Evolutionary conservation across 345 rosid species (phyloP).

Genomic region (Ceriops decandra): DNA sequence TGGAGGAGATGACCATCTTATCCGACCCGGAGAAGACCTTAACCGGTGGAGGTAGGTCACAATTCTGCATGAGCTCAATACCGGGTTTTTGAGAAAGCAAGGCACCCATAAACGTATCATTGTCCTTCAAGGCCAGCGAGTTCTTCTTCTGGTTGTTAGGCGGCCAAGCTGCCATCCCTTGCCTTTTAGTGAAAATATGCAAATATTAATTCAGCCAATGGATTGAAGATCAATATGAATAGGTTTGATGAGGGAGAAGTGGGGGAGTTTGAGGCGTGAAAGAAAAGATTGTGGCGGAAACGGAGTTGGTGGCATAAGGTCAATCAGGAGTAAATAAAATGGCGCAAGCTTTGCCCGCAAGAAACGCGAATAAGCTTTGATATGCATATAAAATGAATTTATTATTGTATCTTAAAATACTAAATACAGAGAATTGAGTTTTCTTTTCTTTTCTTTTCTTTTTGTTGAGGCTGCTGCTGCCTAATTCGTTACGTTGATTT

Average conservation of each 20-base stretch:
- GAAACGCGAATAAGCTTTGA: slow-evolving; percentile 1
- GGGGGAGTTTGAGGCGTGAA: slow-evolving; percentile 8
- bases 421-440: too few species aligned
- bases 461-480: too few species aligned
- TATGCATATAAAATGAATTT: too few species aligned
- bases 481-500: too few species aligned
- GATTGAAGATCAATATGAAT: not conserved
- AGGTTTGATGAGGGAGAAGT: not conserved
- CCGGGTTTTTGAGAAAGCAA: slow-evolving; percentile 18
- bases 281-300: not conserved
- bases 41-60: slow-evolving; percentile 58
- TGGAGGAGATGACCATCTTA: slow-evolving; percentile 19
- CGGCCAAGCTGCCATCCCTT: slow-evolving; percentile 22
- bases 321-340: not conserved
- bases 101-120: slow-evolving; percentile 25
- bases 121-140: slow-evolving; percentile 10
- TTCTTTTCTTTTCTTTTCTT: too few species aligned
- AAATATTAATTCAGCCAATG: too few species aligned
- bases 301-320: slow-evolving; percentile 15
- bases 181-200: not conserved
- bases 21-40: slow-evolving; percentile 41
- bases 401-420: too few species aligned
- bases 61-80: slow-evolving; percentile 33
- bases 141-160: slow-evolving; percentile 12
- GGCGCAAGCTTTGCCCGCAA: slow-evolving; percentile 16